These are phyloP conservation scores for Mycena capillaripes DNA, from an alignment of 768 basidiomycete genomes.

Conservation along the genomic window DNA sequence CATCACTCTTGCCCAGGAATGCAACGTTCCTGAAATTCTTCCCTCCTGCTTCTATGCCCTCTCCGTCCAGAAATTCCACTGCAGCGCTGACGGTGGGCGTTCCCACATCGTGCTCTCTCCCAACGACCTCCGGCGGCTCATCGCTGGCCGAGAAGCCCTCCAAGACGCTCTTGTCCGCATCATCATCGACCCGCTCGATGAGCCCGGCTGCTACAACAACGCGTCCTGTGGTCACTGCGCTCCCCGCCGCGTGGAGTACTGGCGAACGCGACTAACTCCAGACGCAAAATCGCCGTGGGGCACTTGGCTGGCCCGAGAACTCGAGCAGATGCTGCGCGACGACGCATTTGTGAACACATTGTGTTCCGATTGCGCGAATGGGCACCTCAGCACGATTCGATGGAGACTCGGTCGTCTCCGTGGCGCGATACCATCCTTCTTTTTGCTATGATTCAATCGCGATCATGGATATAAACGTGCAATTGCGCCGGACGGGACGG, in stretches of 20 bases:
- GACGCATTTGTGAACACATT: slow-evolving; percentile 24
- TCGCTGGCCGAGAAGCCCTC: slow-evolving; percentile 48
- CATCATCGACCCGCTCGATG: slow-evolving; percentile 34
- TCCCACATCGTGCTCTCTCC: slow-evolving; percentile 46
- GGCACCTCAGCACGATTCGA: slow-evolving; percentile 23
- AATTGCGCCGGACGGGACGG: neutral
- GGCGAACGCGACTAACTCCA: slow-evolving; percentile 31
- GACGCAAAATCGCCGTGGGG: slow-evolving; percentile 23
- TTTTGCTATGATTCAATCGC: slow-evolving; percentile 18
- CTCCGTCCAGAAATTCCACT: slow-evolving; percentile 46
- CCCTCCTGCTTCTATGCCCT: slow-evolving; percentile 58
- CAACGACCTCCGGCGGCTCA: slow-evolving; percentile 45
- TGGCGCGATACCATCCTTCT: slow-evolving; percentile 23
- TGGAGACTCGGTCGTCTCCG: slow-evolving; percentile 28
- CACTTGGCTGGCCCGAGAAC: slow-evolving; percentile 32
- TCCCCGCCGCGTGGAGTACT: slow-evolving; percentile 20
- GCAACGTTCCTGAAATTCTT: slow-evolving; percentile 51
- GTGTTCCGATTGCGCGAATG: slow-evolving; percentile 24
- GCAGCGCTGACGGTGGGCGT: slow-evolving; percentile 44
- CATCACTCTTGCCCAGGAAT: slow-evolving; percentile 51
- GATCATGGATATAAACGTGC: neutral
- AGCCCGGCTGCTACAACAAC: slow-evolving; percentile 18
- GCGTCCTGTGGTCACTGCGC: slow-evolving; percentile 31
- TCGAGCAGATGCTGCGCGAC: slow-evolving; percentile 30
- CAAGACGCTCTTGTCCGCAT: slow-evolving; percentile 40